Evolutionary conservation across 1,284 basidiomycete genomes (phyloP).

Genomic region (Sutorius eximius): DNA sequence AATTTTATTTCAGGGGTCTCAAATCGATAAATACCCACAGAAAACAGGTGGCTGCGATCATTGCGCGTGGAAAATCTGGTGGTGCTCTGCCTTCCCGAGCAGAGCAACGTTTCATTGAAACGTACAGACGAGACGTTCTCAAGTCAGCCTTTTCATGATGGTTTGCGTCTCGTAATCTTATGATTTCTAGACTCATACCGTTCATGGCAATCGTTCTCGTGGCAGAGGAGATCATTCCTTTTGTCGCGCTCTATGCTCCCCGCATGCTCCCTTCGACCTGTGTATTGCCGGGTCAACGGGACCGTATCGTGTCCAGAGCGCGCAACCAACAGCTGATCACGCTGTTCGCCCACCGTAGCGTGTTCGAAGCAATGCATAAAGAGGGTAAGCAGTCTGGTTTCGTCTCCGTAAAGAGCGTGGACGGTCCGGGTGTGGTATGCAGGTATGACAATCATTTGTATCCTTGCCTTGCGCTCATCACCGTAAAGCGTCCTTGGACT

Average conservation of each 20-base stretch:
- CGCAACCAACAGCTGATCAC: constrained; percentile 49
- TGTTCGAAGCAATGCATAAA: constrained; percentile 37
- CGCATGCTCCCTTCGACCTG: constrained; percentile 85
- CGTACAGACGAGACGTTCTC: constrained; percentile 60
- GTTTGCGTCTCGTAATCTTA: not conserved
- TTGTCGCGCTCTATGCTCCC: constrained; percentile 85
- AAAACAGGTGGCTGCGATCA: constrained; percentile 53
- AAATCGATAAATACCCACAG: constrained; percentile 67
- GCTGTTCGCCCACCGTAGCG: constrained; percentile 32
- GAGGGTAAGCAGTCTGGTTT: constrained; percentile 30
- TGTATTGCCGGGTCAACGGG: constrained; percentile 78
- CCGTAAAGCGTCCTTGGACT: constrained; percentile 53
- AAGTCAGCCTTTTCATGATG: constrained; percentile 47
- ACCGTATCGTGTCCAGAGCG: constrained; percentile 64
- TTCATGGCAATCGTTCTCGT: constrained; percentile 76
- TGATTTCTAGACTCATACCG: constrained; percentile 63
- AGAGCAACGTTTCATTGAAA: constrained; percentile 66
- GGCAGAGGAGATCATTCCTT: constrained; percentile 79
- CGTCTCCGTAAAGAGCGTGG: constrained; percentile 28
- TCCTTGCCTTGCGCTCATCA: constrained; percentile 1
- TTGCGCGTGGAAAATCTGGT: constrained; percentile 52
- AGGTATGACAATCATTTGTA: constrained; percentile 35
- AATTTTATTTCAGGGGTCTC: constrained; percentile 77
- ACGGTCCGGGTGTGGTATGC: constrained; percentile 34
- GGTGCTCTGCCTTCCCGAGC: constrained; percentile 58